Evolutionary conservation across 2,329 filamentous ascomycete genomes (phyloP).

Genomic region (Ophiostoma novo-ulmi): DNA sequence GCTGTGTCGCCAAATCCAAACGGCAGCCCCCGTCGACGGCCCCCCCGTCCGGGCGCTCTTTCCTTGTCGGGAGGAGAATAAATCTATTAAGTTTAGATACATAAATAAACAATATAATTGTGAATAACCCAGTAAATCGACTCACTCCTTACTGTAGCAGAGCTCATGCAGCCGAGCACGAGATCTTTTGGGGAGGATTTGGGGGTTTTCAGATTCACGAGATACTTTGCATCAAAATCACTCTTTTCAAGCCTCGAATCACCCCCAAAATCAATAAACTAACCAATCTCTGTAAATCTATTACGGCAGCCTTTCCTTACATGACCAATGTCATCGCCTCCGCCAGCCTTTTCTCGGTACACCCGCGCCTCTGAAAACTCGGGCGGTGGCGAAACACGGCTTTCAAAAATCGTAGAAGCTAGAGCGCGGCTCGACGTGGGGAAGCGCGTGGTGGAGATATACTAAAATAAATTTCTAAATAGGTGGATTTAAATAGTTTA

Average conservation of each 20-base stretch:
- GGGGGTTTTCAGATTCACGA: neutral
- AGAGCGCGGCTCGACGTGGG: constrained; percentile 5
- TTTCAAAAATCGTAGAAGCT: neutral
- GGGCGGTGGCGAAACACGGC: constrained; percentile 1
- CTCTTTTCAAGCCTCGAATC: neutral
- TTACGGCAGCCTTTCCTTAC: constrained; percentile 2
- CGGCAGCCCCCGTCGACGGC: neutral
- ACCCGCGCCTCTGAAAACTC: neutral
- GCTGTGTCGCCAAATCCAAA: neutral
- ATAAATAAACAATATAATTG: neutral
- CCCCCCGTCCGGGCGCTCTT: neutral
- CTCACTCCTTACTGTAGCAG: too few species aligned
- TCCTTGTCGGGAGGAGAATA: neutral
- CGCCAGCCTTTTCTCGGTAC: neutral
- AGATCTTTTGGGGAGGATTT: neutral
- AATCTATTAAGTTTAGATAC: neutral
- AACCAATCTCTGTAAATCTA: neutral
- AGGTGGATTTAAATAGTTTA: neutral
- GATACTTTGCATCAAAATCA: neutral
- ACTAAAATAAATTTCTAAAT: neutral
- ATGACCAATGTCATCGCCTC: constrained; percentile 3
- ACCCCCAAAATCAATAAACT: neutral
- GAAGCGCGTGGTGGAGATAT: neutral
- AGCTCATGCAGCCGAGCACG: neutral
- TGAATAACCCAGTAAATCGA: neutral